phyloP scores from a whole-genome alignment of 257 asterid genomes.

The Plantago major region DNA sequence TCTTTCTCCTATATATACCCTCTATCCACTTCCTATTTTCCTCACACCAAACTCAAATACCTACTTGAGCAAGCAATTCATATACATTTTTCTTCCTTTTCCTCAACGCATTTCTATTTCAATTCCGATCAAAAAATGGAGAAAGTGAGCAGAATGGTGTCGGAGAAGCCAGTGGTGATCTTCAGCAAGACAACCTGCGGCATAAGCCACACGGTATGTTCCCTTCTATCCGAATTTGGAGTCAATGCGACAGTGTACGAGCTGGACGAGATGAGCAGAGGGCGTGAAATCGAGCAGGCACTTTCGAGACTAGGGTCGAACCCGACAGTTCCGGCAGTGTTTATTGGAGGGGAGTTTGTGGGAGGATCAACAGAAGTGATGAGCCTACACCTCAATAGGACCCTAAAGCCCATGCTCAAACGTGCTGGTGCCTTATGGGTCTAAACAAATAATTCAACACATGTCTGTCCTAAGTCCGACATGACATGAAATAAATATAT shows the following conservation, averaged over 20 bases:
- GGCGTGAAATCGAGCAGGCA: conserved; percentile 33
- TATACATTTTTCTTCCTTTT: neutral
- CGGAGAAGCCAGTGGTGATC: conserved; percentile 35
- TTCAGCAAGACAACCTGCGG: conserved; percentile 41
- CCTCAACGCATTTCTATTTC: neutral
- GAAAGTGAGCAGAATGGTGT: conserved; percentile 27
- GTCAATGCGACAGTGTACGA: conserved; percentile 32
- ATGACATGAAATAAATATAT: neutral
- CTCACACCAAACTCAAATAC: conserved; percentile 20
- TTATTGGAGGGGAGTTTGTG: conserved; percentile 35
- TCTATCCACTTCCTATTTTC: conserved; percentile 18
- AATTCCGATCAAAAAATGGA: conserved; percentile 17
- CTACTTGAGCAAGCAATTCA: neutral
- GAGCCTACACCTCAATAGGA: conserved; percentile 28
- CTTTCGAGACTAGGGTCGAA: conserved; percentile 23
- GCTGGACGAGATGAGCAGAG: conserved; percentile 31
- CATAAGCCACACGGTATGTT: conserved; percentile 34
- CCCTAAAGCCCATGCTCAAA: conserved; percentile 31
- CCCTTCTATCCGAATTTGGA: conserved; percentile 31
- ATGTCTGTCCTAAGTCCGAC: neutral
- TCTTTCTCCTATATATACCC: conserved; percentile 17
- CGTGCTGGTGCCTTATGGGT: conserved; percentile 35
- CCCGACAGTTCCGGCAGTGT: conserved; percentile 38
- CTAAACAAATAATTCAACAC: neutral
- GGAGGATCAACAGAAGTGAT: conserved; percentile 37